Conservation (phyloP, 768 basidiomycete species). For the Pleurotus tuoliensis region DNA sequence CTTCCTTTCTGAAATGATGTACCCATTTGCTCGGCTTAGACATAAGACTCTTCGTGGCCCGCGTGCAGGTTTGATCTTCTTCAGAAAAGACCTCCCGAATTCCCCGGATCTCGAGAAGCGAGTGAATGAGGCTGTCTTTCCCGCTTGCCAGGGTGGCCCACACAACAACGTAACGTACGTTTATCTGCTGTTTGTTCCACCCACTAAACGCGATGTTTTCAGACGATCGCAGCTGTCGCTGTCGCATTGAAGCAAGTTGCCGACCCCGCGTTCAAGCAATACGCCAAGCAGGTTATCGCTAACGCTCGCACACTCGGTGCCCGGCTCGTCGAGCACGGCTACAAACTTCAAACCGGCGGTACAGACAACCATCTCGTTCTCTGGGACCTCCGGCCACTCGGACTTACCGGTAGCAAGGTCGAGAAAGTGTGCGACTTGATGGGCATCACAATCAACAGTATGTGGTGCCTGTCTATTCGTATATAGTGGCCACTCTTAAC, state of each 20-base stretch:
- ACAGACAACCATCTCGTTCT: constrained; percentile 98
- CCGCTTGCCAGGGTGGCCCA: constrained; percentile 98
- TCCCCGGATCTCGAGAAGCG: constrained; percentile 90
- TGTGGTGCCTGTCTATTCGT: constrained; percentile 24
- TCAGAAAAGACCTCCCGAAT: constrained; percentile 85
- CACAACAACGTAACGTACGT: constrained; percentile 81
- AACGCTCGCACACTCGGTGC: constrained; percentile 80
- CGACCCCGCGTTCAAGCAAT: constrained; percentile 84
- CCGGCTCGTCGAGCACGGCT: constrained; percentile 72
- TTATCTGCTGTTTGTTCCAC: background rate
- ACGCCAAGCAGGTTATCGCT: constrained; percentile 91
- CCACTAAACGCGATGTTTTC: background rate
- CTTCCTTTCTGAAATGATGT: background rate
- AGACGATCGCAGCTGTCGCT: constrained; percentile 95
- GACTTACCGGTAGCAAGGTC: constrained; percentile 96
- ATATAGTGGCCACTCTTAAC: too few species aligned
- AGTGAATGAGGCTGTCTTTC: constrained; percentile 98
- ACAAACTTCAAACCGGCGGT: constrained; percentile 95
- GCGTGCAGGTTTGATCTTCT: constrained; percentile 97
- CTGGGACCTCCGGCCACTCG: constrained; percentile 94
- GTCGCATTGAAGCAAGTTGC: constrained; percentile 89
- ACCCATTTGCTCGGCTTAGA: constrained; percentile 29
- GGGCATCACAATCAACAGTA: constrained; percentile 95
- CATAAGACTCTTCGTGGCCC: constrained; percentile 99
- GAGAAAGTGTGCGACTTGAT: constrained; percentile 97